Base-by-base conservation (phyloP, 2,329 filamentous ascomycete species). In the Fusarium setosum region DNA sequence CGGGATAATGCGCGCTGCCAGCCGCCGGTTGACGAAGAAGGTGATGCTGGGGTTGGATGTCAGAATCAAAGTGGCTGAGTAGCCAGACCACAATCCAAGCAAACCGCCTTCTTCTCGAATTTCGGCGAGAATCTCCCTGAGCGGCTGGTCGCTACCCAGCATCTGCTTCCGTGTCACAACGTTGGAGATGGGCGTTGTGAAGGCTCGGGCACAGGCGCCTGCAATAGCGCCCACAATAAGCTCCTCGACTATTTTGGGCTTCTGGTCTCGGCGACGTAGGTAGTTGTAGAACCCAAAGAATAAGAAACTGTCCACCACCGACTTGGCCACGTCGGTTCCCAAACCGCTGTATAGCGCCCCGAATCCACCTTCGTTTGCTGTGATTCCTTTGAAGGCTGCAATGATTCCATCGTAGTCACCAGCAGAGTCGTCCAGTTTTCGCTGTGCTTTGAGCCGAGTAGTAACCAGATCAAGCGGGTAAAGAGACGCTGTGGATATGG, bases 31-130 rank as follows among this genome's bases (percentile, higher is more conserved):
- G 26, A 97, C 81, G 68, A 95, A 89, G 74, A 97, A 94, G 0
- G 94, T 97, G 65, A 97, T 85, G 66, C 91, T 90, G 2, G 94
- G 94, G 72, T 97, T 97, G 24, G 97, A 82, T 1, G 94, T 94
- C 49, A 97, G 80, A 35, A 97, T 84, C 58, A 97, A 77, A 20
- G 87, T 90, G 3, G 93, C 93, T 18, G 91, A 92, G 76, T 97
- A 97, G 1, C 94, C 94, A 1, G 93, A 90, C 94, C 94, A 97
- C 71, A 97, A 90, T 3, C 93, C 93, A 41, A 82, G 74, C 10
- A 94, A 60, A 0, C 94, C 93, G 68, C 90, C 91, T 74, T 95
- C 90, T 2, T 80, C 72, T 37, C 82, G 79, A 60, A 96, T 94
- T 38, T 86, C 83, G 2, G 81, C 76, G 17, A 90, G 83, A 26